Evolutionary conservation across 2,329 filamentous ascomycete species (phyloP), one percentile per base, ranked within the genome.

Genomic region (Colletotrichum sp.): DNA sequence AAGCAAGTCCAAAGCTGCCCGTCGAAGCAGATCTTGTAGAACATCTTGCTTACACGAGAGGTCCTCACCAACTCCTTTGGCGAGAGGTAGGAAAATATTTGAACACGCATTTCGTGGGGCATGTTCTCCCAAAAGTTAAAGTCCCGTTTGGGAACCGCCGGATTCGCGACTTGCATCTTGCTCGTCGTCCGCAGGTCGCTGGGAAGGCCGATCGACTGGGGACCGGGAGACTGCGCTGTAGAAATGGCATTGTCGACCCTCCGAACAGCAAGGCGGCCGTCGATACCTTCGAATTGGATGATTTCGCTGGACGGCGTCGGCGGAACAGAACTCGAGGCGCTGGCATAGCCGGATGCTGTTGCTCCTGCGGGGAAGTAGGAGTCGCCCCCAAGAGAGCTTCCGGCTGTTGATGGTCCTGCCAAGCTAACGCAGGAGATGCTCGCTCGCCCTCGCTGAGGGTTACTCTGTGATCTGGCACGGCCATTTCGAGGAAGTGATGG

Each of bases 1-100:
- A 98, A 90, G 56, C 90, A 92, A 5, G 92, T 93, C 97, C 97
- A 99, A 18, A 98, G 86, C 85, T 99, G 97, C 3, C 97, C 97
- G 83, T 99, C 96, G 80, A 96, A 98, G 85, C 96, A 98, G 84
- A 95, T 92, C 63, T 90, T 89, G 83, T 98, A 89, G 88, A 97
- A 98, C 7, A 89, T 85, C 83, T 92, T 95, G 81, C 92, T 96
- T 24, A 97, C 94, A 21, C 91, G 87, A 1, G 96, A 98, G 71
- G 91, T 91, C 74, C 92, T 91, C 13, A 98, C 92, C 38, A 98
- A 90, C 82, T 98, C 93, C 81, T 93, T 95, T 1, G 96, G 96
- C 32, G 89, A 88, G 24, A 98, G 87, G 79, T 94, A 95, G 7
- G 91, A 89, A 73, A 98, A 89, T 66, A 98, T 92, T 56, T 94